These are phyloP conservation scores for Sporodiniella umbellata DNA, from an alignment of 371 early-diverging fungal species.

Conservation along the genomic window DNA sequence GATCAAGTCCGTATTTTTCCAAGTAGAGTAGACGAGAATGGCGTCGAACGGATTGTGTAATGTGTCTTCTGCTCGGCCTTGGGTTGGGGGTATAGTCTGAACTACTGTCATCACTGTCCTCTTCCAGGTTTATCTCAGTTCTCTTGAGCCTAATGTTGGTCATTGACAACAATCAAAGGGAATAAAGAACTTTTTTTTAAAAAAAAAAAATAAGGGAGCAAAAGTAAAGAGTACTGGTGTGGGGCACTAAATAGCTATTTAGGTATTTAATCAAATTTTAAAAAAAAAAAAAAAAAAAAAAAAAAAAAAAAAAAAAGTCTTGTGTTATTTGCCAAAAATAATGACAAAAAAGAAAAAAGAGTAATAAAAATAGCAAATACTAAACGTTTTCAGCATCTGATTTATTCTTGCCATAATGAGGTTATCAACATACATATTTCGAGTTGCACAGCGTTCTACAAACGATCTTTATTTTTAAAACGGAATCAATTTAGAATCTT, in stretches of 20 bases:
- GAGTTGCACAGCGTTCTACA: background rate
- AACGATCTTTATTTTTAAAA: background rate
- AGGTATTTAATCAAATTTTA: too few species aligned
- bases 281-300: background rate
- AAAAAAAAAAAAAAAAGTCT: background rate
- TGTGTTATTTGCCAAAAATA: background rate
- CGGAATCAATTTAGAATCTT: background rate
- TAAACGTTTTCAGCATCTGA: background rate
- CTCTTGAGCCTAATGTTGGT: background rate
- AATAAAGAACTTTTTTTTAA: too few species aligned
- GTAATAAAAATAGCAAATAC: background rate
- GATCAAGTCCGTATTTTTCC: slow-evolving; percentile 15
- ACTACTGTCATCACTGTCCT: background rate
- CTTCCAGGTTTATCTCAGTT: background rate
- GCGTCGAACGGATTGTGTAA: background rate
- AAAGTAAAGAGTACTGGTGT: too few species aligned
- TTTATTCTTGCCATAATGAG: background rate
- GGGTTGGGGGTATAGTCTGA: slow-evolving; percentile 1
- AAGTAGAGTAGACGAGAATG: slow-evolving; percentile 16
- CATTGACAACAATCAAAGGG: background rate
- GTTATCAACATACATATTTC: background rate
- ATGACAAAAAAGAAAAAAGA: background rate
- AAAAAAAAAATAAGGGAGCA: background rate
- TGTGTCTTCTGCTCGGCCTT: background rate
- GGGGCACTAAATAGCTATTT: too few species aligned